Evolutionary conservation across 2,329 filamentous ascomycete species (phyloP), one percentile per base, ranked within the genome.

Genomic region (Trichoderma atroviride): DNA sequence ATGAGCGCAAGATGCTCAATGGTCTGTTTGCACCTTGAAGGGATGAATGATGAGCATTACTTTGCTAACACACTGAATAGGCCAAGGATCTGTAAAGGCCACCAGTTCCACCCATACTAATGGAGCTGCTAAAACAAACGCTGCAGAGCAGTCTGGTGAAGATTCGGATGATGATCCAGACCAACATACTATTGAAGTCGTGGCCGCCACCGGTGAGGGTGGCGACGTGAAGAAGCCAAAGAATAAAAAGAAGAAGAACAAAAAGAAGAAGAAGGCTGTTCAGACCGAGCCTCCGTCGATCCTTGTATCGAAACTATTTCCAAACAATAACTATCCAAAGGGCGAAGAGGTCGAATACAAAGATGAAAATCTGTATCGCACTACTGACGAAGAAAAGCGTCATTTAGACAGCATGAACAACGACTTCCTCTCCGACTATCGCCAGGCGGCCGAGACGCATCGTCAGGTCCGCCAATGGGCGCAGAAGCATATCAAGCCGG

Each of bases 381-480:
- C 91, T 4, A 96, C 93, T 14, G 89, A 85, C 79, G 93, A 95
- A 80, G 93, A 96, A 84, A 94, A 94, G 83, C 88, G 92, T 65
- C 89, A 95, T 76, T 85, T 94, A 66, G 92, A 94, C 79, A 91
- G 91, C 22, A 13, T 68, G 2, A 52, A 93, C 79, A 89, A 88
- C 74, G 89, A 92, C 73, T 92, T 91, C 81, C 81, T 94, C 59
- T 85, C 85, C 68, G 91, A 94, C 74, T 94, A 93, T 78, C 88
- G 92, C 71, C 86, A 92, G 70, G 91, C 87, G 61, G 91, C 92
- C 16, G 92, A 94, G 79, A 87, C 91, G 16, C 92, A 94, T 77
- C 87, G 92, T 70, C 90, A 94, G 77, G 91, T 93, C 63, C 88
- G 92, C 66, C 89, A 92, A 78, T 92, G 91, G 86, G 91, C 91